phyloP scores from a whole-genome alignment of 2,329 filamentous ascomycete genomes.

The Trichoderma koningii region DNA sequence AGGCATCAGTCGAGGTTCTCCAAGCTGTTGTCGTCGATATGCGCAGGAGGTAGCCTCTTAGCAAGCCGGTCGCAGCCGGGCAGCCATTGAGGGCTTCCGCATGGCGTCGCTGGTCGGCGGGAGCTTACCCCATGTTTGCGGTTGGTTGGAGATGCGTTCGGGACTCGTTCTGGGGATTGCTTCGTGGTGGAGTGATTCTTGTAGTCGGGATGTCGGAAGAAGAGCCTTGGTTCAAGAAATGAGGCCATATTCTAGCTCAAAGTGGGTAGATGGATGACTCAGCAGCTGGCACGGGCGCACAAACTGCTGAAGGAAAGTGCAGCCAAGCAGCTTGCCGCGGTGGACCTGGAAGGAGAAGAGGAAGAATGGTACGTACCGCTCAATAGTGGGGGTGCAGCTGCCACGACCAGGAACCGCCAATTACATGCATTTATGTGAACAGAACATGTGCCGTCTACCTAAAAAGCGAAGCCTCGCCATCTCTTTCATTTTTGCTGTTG shows the following conservation, averaged over 20 bases:
- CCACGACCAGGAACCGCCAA: conserved; percentile 2
- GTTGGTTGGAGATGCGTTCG: conserved; percentile 33
- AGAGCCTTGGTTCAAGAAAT: conserved; percentile 38
- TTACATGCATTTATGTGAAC: conserved; percentile 6
- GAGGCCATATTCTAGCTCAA: conserved; percentile 44
- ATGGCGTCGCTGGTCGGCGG: not conserved
- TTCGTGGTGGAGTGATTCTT: conserved; percentile 33
- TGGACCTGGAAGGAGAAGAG: not conserved
- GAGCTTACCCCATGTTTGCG: conserved; percentile 47
- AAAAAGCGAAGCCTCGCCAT: conserved; percentile 13
- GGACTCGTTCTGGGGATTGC: conserved; percentile 32
- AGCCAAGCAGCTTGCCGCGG: too few species aligned
- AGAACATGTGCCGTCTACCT: conserved; percentile 5
- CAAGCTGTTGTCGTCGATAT: conserved; percentile 4
- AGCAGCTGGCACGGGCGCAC: conserved; percentile 33
- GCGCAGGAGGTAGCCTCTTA: not conserved
- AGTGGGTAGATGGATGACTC: conserved; percentile 39
- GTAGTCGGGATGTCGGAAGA: conserved; percentile 16
- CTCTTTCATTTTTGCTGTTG: not conserved
- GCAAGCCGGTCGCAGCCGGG: not conserved
- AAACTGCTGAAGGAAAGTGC: not conserved
- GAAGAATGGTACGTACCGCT: not conserved
- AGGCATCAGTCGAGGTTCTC: conserved; percentile 13
- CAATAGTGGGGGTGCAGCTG: not conserved
- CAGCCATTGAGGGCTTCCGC: conserved; percentile 15